A percentile compares a stretch with the other conserved stretches of the same genome.
Conservation (phyloP, 306 rosid species). For the Delonix regia region DNA sequence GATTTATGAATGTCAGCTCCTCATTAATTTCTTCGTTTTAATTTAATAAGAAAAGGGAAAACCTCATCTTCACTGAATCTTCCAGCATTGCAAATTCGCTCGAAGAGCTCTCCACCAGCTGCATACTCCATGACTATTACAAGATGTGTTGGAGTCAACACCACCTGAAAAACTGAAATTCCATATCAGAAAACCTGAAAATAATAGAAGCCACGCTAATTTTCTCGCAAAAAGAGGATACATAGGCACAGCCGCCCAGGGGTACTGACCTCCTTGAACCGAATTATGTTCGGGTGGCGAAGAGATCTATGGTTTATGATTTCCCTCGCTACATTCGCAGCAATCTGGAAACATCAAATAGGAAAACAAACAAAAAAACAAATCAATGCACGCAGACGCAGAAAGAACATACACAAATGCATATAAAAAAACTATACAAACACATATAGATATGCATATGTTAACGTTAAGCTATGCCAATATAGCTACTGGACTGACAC, state of each 20-base stretch:
- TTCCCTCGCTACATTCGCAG: conserved; percentile 56
- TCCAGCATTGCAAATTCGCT: conserved; percentile 52
- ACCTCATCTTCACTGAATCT: conserved; percentile 63
- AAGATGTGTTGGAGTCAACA: conserved; percentile 71
- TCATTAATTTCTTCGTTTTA: not conserved
- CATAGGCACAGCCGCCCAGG: not conserved
- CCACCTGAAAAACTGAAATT: conserved; percentile 48
- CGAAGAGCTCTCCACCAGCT: conserved; percentile 65
- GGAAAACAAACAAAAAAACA: not conserved
- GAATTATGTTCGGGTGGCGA: conserved; percentile 64
- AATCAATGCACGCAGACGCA: not conserved
- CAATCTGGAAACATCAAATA: conserved; percentile 41
- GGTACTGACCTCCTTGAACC: conserved; percentile 54
- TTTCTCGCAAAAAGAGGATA: not conserved
- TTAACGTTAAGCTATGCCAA: not conserved
- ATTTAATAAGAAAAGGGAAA: not conserved
- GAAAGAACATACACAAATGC: not conserved
- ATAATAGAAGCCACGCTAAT: not conserved
- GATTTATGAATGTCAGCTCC: not conserved
- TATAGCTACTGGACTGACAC: not conserved
- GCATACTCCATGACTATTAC: conserved; percentile 79
- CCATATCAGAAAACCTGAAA: not conserved
- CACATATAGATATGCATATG: not conserved
- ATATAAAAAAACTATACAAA: not conserved
- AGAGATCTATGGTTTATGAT: conserved; percentile 69